Evolutionary conservation across 2,329 filamentous ascomycete species (phyloP), one percentile per base, ranked within the genome.

Genomic region (Sphaerostilbella broomeana): DNA sequence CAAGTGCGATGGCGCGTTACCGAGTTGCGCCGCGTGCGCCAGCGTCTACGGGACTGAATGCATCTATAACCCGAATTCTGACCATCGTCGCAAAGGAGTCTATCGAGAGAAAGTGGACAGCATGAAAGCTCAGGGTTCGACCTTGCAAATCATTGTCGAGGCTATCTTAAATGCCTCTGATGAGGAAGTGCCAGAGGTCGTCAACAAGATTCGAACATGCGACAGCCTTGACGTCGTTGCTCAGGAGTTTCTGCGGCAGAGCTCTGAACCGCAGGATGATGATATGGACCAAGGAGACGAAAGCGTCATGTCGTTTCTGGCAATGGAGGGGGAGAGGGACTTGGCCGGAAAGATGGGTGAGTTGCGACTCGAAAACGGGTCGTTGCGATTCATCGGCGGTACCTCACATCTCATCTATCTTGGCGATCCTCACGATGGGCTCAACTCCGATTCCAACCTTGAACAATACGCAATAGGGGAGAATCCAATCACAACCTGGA

Each of bases 31-130:
- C 6, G 90, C 92, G n/a, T 98, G 92, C 63, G 80, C 86, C 46
- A 94, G 88, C 51, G 90, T 97, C 39, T 97, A 98, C 58, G 77
- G 79, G 45, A 92, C 86, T 45, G 79, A 85, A 65, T 95, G 92
- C 60, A 73, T 95, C 49, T 97, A 97, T 69, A 90, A 97, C 57
- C 90, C 89, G 4, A 94, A 89, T 57, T 95, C 89, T 43, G 92
- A 98, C 60, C 89, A 95, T 60, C 84, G 92, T 35, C 82, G 92
- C 35, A 97, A 97, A 61, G 92, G 92, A 44, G 92, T 97, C 34
- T 97, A 97, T 62, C 89, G 90, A 56, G 88, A 95, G 63, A 92
- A 95, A 61, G 79, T 84, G 17, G 89, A 95, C 60, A 86, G 78
- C 56, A 74, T 90, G 59, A 94, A 94, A 65, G 89, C 88, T 16